phyloP scores from a whole-genome alignment of 257 asterid genomes.

The Ilex asprella region DNA sequence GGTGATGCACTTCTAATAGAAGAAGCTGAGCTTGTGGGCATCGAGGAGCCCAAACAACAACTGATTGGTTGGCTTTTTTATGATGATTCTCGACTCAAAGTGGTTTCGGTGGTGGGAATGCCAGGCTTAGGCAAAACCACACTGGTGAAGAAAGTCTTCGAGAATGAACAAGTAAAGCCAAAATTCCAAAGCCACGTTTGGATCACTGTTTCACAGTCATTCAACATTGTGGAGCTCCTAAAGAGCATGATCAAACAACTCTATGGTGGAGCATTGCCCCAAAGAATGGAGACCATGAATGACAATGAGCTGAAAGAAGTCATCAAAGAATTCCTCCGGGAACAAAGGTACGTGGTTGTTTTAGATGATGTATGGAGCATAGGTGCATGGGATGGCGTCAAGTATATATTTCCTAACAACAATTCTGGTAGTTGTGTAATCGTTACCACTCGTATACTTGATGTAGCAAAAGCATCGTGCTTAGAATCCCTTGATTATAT shows the following conservation, averaged over 20 bases:
- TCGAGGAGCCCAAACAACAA: conserved; percentile 21
- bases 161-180: conserved; percentile 19
- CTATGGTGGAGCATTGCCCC: conserved; percentile 9
- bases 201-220: no score
- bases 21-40: conserved; percentile 30
- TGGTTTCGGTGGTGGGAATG: conserved; percentile 30
- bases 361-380: neutral
- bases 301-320: conserved; percentile 6
- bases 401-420: conserved; percentile 17
- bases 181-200: conserved; percentile 13
- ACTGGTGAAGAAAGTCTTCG: conserved; percentile 27
- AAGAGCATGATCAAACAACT: conserved; percentile 22
- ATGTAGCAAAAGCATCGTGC: no score
- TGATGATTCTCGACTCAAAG: conserved; percentile 17
- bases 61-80: conserved; percentile 11
- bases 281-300: conserved; percentile 6
- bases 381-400: conserved; percentile 26
- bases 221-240: conserved; percentile 16
- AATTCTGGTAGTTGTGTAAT: conserved; percentile 23
- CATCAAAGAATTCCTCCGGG: conserved; percentile 14
- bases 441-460: conserved; percentile 17
- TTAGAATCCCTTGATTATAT: no score
- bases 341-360: neutral
- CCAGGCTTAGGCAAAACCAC: conserved; percentile 38
- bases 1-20: conserved; percentile 22